Base-by-base conservation (phyloP, 768 basidiomycete species). In the Macrolepiota albuminosa region DNA sequence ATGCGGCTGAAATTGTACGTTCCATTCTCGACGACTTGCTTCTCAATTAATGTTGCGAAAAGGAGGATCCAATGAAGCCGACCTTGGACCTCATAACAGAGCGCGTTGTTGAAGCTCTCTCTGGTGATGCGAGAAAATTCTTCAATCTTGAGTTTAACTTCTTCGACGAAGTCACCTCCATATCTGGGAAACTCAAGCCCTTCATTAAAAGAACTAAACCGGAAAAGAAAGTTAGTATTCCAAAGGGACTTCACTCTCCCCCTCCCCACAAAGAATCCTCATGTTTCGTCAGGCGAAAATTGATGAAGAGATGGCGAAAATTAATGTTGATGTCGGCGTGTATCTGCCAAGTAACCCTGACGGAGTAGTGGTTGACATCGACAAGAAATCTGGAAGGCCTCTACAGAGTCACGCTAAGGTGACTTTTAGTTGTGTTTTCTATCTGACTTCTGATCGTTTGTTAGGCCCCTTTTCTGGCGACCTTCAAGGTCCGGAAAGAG, bases 401-500 rank as follows among this genome's bases (percentile, higher is more conserved):
- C 76, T 99, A 31, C 97, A 99, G 73, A 95, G 92, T 70, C 97
- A 99, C 66, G 97, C 97, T 13, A 99, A 99, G 82, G 95, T 93
- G 54, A 16, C n/a, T 29, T 6, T 31, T 16, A 16, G 47, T 40
- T 21, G 5, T 24, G 39, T 40, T 42, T 54, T 3, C 9, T 53
- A 16, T 13, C 6, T 48, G 46, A n/a, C 42, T 14, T 43, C 56
- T 26, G 54, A 34, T 40, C 49, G 57, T 42, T 39, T 14, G 36
- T n/a, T 60, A 98, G 95, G 95, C 97, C 10, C 97, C 97, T 0
- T 99, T 99, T 78, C 98, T 99, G 97, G 97, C 97, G 0, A 98
- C 96, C 0, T 99, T 99, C 81, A 97, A 96, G 78, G 97, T 99
- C 26, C 84, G 91, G 58, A 96, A 98, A 71, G 89, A 95, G 63